Base-by-base conservation (phyloP, 2,329 filamentous ascomycete genomes). In the Cercospora zeae-maydis region DNA sequence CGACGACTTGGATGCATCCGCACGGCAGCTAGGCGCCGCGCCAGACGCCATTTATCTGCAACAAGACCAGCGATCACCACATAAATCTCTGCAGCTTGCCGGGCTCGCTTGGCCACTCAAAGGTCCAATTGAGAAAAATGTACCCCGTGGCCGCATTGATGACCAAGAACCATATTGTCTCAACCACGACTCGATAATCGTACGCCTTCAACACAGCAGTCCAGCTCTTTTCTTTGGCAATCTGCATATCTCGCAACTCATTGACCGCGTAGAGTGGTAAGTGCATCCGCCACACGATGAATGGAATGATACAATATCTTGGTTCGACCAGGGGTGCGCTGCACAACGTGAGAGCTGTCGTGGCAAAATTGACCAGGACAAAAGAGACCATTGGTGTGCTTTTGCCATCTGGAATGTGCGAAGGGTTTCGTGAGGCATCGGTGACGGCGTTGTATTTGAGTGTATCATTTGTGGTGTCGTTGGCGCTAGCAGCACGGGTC, bases 311-410 rank as follows among this genome's bases (percentile, higher is more conserved):
- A 76, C 96, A 96, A 77, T 99, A 99, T 13, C 95, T 86, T 13
- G 95, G 95, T 75, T 99, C 95, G 9, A 99, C 93, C 0, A 99
- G 83, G 0, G 95, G 93, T 0, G 95, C 93, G 0, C 92, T 95
- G 59, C 96, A 79, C 11, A 99, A 84, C 0, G 91, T 93, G 3
- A 96, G 81, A 0, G 88, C 73, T 0, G 92, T 92, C 0, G 93
- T 84, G 4, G 87, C 78, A 7, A 96, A 75, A 81, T 84, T 88
- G 31, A 88, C 76, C 21, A 87, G 72, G 11, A 85, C 76, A 69
- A 87, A 88, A 70, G 81, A 82, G 45, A 79, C 78, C 30, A 67
- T 70, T 5, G 69, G 69, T 0, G 68, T 64, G 31, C 66, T 67
- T 27, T 67, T 64, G 5, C 68, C 70, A 36, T 73, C 66, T 3